Conservation (phyloP, 768 basidiomycete genomes). For the Mycena latifolia region DNA sequence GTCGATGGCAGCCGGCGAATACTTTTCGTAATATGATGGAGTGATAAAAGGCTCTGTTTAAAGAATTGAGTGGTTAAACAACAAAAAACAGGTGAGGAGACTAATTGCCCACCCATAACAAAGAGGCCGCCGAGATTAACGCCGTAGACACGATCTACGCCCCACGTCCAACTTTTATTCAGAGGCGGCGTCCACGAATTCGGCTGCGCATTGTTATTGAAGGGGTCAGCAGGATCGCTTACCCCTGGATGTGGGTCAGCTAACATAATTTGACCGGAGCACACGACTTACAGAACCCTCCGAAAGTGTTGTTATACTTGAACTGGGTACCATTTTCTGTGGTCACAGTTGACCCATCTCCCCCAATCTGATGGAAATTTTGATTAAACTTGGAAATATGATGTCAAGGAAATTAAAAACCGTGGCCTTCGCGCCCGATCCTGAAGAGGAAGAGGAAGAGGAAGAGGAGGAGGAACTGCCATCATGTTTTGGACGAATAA, state of each 20-base stretch:
- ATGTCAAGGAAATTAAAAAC: neutral
- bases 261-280: neutral
- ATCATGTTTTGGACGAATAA: slow-evolving; percentile 42
- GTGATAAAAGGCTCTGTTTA: slow-evolving; percentile 72
- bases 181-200: slow-evolving; percentile 83
- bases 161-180: slow-evolving; percentile 77
- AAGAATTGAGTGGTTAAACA: neutral
- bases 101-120: slow-evolving; percentile 44
- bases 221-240: slow-evolving; percentile 72
- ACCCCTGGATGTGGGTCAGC: slow-evolving; percentile 56
- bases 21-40: slow-evolving; percentile 72
- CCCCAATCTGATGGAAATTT: slow-evolving; percentile 55
- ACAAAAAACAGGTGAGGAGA: neutral
- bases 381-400: neutral
- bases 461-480: slow-evolving; percentile 27
- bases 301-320: slow-evolving; percentile 79
- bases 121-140: slow-evolving; percentile 85
- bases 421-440: slow-evolving; percentile 5
- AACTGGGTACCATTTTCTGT: slow-evolving; percentile 75
- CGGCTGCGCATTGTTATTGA: slow-evolving; percentile 73
- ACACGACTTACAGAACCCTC: slow-evolving; percentile 65
- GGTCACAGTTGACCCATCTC: slow-evolving; percentile 71
- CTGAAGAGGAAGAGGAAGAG: slow-evolving; percentile 3
- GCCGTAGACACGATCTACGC: slow-evolving; percentile 66
- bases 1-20: slow-evolving; percentile 62